Evolutionary conservation across 108 stramenopile genomes (phyloP), one percentile per base, ranked within the genome.

Genomic region (Licmophora abbreviata): DNA sequence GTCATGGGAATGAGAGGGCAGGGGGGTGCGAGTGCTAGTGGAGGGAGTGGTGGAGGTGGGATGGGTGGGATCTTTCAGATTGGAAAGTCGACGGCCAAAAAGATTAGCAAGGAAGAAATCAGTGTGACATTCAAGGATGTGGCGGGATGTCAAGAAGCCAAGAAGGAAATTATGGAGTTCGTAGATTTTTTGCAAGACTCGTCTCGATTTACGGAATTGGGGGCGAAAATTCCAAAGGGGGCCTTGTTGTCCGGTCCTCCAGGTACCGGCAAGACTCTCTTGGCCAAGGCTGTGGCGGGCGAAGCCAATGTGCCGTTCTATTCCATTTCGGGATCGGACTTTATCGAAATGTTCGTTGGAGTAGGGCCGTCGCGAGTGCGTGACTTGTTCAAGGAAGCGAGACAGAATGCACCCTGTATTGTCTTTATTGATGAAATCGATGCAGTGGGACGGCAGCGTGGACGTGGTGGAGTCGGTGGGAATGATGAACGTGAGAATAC

Each of bases 381-480:
- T 25, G 96, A 99, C 61, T 56, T 99, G 2, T 99, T 99, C 79
- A 83, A 61, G 46, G 76, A 77, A 27, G 98, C 98, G 9, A 81
- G 94, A 50, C 75, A 75, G 57, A 76, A 78, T 46, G 66, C 89
- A 20, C 98, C 98, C 12, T 96, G 96, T 65, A 97, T 99, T 58
- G 79, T 99, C 44, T 99, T 99, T 71, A 96, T 99, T 61, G 97
- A 99, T 64, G 97, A 99, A 68, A 96, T 99, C 60, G 98, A 97
- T 71, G 96, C 93, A 25, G 85, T 95, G 24, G 96, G 96, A 38
- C 66, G 91, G 24, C 87, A 92, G 54, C 83, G 89, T 56, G 87
- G 92, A 38, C 62, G 63, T 37, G 88, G 77, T 27, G 79, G 84
- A 25, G 76, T 83, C 31, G n/a, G n/a, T n/a, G 95, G 94, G 51